Evolutionary conservation across 305 asterid genomes (phyloP), one percentile per base, ranked within the genome.

Genomic region (Salvia sclarea): DNA sequence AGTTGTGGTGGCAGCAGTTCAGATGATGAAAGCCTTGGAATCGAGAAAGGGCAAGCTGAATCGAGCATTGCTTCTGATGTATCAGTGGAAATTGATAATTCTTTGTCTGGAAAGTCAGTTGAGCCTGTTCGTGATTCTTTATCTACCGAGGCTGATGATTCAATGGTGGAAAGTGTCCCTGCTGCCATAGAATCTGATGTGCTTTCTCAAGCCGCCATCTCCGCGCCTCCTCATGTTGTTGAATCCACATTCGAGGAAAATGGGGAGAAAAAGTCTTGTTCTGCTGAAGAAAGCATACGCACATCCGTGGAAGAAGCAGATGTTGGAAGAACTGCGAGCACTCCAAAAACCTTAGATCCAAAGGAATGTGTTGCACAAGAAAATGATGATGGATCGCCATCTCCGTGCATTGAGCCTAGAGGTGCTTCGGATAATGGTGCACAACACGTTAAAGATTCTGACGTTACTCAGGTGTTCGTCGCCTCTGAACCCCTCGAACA

Each of bases 401-500:
- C 54, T 14, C 70, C n/a, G n/a, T n/a, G n/a, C n/a, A n/a, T n/a
- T n/a, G n/a, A n/a, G n/a, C n/a, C 78, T 31, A 31, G 35, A 75
- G 69, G 61, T 47, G 68, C 68, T 72, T 64, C 54, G 57, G 75
- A 73, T 50, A 56, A 54, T 65, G 74, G 53, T 50, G 85, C 74
- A 10, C 81, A 71, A 40, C 37, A 43, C 49, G 38, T 57, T 33
- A 81, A 82, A 65, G 78, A 75, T 66, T 61, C 79, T 71, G 75
- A 69, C 62, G 81, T 75, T 72, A 68, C 83, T 57, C 71, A 80
- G 83, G 80, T 78, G 55, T 65, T 75, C 62, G 28, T 43, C 47
- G 37, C 22, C 54, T 63, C 30, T 45, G 8, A 4, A 21, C 14
- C 25, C 45, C 3, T 13, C 35, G 45, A 70, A 66, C 54, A 30